A percentile compares a stretch with the other conserved stretches of the same genome.
These are phyloP conservation scores for Solanum commersonii DNA, from an alignment of 257 asterid genomes.

Conservation along the genomic window DNA sequence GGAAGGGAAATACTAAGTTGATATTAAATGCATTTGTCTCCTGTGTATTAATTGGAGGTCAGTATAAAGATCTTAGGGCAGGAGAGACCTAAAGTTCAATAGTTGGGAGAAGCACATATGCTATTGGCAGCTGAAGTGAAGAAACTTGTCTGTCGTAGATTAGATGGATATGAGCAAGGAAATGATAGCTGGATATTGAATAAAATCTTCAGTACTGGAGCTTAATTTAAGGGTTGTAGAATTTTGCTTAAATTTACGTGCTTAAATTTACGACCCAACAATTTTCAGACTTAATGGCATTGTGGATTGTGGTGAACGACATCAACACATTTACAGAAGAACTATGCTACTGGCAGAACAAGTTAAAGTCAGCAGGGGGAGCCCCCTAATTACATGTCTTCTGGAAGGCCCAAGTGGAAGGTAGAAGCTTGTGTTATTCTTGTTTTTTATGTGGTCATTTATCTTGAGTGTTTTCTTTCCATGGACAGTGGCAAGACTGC, in stretches of 20 bases:
- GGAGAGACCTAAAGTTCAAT: background rate
- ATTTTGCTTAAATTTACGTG: background rate
- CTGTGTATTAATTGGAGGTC: background rate
- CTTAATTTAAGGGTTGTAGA: background rate
- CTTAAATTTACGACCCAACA: background rate
- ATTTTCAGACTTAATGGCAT: constrained; percentile 73
- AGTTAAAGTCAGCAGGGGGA: constrained; percentile 82
- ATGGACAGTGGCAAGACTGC: constrained; percentile 95
- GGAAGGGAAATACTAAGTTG: background rate
- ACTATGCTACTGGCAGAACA: constrained; percentile 83
- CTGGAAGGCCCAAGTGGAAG: constrained; percentile 99
- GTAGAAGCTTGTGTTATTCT: constrained; percentile 24
- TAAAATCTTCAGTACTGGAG: background rate
- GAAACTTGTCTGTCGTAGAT: background rate
- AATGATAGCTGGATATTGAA: background rate
- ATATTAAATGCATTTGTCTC: background rate
- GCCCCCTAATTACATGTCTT: constrained; percentile 89
- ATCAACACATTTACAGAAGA: constrained; percentile 68
- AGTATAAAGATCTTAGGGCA: background rate
- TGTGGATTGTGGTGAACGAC: constrained; percentile 72
- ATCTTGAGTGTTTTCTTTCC: background rate
- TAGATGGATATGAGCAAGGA: background rate
- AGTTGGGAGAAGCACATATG: background rate
- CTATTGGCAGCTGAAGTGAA: background rate
- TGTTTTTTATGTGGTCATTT: background rate